Conservation (phyloP, 306 rosid species). For the Quercus alba region DNA sequence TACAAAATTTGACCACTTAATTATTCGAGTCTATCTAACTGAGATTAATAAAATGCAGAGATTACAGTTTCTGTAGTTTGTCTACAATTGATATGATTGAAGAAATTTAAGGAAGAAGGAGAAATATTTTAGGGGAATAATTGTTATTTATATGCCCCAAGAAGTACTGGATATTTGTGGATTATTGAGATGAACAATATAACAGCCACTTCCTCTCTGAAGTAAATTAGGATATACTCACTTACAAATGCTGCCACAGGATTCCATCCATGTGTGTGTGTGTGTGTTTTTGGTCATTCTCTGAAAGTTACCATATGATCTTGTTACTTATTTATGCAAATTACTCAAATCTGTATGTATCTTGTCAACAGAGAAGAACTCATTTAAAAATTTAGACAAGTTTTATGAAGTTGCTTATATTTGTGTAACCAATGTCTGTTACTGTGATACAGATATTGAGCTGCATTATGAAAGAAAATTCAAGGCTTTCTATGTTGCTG, state of each 20-base stretch:
- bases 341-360: slow-evolving; percentile 15
- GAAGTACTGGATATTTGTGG: too few species aligned
- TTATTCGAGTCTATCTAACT: neutral
- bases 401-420: neutral
- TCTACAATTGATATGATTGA: neutral
- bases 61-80: neutral
- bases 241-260: neutral
- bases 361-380: slow-evolving; percentile 1
- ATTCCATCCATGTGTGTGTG: neutral
- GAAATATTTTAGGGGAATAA: too few species aligned
- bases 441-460: slow-evolving; percentile 5
- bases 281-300: neutral
- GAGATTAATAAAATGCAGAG: neutral
- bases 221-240: neutral
- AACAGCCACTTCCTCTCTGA: neutral
- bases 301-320: slow-evolving; percentile 11
- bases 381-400: neutral
- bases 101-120: neutral
- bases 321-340: slow-evolving; percentile 31
- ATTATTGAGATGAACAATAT: neutral
- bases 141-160: too few species aligned
- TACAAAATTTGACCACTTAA: neutral
- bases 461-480: slow-evolving; percentile 10
- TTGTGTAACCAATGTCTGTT: slow-evolving; percentile 6
- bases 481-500: neutral